Evolutionary conservation across 306 rosid species (phyloP).

Genomic region (Vigna hirtella): DNA sequence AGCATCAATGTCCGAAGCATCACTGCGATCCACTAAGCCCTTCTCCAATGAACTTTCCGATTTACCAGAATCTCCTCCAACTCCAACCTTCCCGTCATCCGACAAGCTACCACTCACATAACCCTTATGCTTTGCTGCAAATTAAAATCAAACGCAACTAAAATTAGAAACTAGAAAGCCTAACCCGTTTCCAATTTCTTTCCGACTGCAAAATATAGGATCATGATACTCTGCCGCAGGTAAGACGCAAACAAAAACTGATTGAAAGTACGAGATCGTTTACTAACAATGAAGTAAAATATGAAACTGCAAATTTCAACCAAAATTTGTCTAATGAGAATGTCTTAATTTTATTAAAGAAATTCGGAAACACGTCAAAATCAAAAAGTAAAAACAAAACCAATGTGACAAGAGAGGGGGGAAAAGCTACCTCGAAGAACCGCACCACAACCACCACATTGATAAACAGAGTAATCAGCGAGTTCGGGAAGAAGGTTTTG

Average conservation of each 20-base stretch:
- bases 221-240: background rate
- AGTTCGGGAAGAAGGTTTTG: conserved; percentile 94
- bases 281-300: background rate
- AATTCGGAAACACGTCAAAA: background rate
- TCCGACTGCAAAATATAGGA: background rate
- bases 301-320: background rate
- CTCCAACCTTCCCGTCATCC: conserved; percentile 66
- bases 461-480: conserved; percentile 83
- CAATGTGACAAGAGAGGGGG: background rate
- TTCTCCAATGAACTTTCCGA: conserved; percentile 59
- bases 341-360: background rate
- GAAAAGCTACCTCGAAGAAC: conserved; percentile 77
- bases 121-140: conserved; percentile 75
- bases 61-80: conserved; percentile 52
- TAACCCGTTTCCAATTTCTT: conserved; percentile 1
- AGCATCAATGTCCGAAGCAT: conserved; percentile 60
- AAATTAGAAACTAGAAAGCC: conserved; percentile 36
- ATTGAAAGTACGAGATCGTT: background rate
- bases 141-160: conserved; percentile 38
- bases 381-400: background rate
- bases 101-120: conserved; percentile 70
- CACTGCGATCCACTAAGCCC: conserved; percentile 52
- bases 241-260: background rate
- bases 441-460: conserved; percentile 96
- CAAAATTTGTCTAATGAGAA: background rate